Evolutionary conservation across 106 monocot genomes (phyloP).

Genomic region (Dioscorea alata): DNA sequence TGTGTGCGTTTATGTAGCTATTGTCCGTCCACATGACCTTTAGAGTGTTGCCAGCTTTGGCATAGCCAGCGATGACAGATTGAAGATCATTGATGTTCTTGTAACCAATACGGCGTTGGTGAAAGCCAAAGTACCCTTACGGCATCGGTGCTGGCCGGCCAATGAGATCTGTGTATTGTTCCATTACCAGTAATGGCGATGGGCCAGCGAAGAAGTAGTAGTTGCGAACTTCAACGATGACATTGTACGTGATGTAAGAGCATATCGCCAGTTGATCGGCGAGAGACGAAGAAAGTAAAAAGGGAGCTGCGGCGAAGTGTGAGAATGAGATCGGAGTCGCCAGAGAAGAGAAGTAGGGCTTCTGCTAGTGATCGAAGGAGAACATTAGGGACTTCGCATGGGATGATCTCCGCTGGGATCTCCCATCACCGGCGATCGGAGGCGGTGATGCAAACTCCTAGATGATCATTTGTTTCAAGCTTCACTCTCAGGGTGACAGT

Average conservation of each 20-base stretch:
- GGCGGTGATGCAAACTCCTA: conserved; percentile 50
- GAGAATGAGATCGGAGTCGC: too few relatives aligned
- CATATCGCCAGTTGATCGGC: conserved; percentile 45
- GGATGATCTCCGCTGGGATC: conserved; percentile 39
- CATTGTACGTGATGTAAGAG: conserved; percentile 26
- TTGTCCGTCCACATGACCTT: conserved; percentile 79
- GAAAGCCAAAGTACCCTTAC: conserved; percentile 26
- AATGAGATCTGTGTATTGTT: conserved; percentile 16
- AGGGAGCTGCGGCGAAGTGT: conserved; percentile 23
- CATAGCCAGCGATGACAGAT: conserved; percentile 53
- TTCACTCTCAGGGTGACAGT: conserved; percentile 1
- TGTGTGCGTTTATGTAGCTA: conserved; percentile 76
- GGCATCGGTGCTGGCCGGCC: conserved; percentile 18
- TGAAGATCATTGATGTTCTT: conserved; percentile 48
- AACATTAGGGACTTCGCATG: conserved; percentile 1
- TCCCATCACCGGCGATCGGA: conserved; percentile 38
- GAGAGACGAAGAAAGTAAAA: conserved; percentile 35
- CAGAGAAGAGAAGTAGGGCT: conserved; percentile 10
- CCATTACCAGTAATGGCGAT: conserved; percentile 5
- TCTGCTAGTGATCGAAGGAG: not conserved
- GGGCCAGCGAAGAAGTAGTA: conserved; percentile 22
- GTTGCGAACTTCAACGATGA: conserved; percentile 16
- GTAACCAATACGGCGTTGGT: conserved; percentile 64
- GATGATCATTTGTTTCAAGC: conserved; percentile 48
- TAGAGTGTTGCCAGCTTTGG: conserved; percentile 45